phyloP scores from a whole-genome alignment of 768 basidiomycete genomes.

The Leucocoprinus sp. region DNA sequence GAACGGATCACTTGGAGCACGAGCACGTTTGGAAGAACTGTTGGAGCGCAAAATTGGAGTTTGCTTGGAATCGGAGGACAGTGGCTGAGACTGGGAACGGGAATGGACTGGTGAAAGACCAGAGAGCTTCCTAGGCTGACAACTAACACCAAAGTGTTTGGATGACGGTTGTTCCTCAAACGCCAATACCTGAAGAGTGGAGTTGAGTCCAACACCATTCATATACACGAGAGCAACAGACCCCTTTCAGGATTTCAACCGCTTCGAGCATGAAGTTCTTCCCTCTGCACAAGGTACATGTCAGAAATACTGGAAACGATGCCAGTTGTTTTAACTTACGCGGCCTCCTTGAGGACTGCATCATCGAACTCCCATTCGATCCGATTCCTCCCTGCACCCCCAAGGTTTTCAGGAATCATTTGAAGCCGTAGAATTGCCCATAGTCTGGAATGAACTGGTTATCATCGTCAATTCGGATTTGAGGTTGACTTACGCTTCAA shows the following conservation, averaged over 20 bases:
- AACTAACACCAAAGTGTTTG: conserved; percentile 25
- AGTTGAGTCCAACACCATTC: conserved; percentile 11
- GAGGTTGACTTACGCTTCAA: conserved; percentile 41
- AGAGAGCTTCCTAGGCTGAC: conserved; percentile 26
- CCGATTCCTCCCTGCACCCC: conserved; percentile 65
- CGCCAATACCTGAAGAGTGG: conserved; percentile 36
- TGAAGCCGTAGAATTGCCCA: conserved; percentile 82
- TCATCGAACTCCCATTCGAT: conserved; percentile 93
- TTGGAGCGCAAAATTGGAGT: conserved; percentile 26
- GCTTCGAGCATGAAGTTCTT: conserved; percentile 94
- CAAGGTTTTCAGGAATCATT: conserved; percentile 68
- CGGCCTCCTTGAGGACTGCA: conserved; percentile 89
- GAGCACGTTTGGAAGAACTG: conserved; percentile 51
- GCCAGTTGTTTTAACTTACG: conserved; percentile 46
- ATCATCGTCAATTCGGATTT: conserved; percentile 2
- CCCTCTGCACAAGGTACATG: conserved; percentile 45
- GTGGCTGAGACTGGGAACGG: conserved; percentile 49
- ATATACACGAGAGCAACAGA: conserved; percentile 31
- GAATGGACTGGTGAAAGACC: conserved; percentile 36
- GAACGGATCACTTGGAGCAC: conserved; percentile 76
- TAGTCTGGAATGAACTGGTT: conserved; percentile 24
- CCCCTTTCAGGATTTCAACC: conserved; percentile 85
- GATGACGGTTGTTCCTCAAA: conserved; percentile 62
- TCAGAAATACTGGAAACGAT: conserved; percentile 15
- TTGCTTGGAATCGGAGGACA: conserved; percentile 34